Evolutionary conservation across 176 grass and related monocot genomes (phyloP).

Genomic region (Carex myosuroides): DNA sequence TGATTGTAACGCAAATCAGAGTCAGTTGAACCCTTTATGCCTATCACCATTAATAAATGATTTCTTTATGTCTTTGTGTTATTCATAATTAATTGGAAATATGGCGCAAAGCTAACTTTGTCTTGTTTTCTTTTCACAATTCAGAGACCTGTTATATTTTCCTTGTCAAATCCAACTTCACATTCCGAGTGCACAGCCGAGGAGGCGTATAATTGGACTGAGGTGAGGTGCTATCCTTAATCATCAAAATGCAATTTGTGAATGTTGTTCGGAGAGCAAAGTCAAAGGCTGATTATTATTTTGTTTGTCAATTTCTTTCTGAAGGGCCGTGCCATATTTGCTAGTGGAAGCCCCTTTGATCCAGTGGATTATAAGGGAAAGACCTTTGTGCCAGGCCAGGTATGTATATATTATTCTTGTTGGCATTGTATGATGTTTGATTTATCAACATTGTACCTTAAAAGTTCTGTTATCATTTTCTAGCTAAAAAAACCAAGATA

Average conservation of each 20-base stretch:
- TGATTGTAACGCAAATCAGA: background rate
- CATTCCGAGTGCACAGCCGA: slow-evolving; percentile 95
- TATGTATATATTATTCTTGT: slow-evolving; percentile 29
- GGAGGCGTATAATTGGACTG: slow-evolving; percentile 78
- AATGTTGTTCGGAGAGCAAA: background rate
- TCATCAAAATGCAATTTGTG: slow-evolving; percentile 4
- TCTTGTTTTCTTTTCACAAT: slow-evolving; percentile 13
- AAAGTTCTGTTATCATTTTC: background rate
- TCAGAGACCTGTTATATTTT: slow-evolving; percentile 81
- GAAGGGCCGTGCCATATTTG: slow-evolving; percentile 86
- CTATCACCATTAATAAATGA: background rate
- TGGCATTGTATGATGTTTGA: background rate
- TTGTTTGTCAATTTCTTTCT: slow-evolving; percentile 18
- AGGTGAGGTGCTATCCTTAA: slow-evolving; percentile 35
- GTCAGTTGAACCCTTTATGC: background rate
- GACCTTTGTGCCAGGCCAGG: slow-evolving; percentile 76
- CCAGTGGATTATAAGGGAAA: slow-evolving; percentile 73
- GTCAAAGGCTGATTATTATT: background rate
- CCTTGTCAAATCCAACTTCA: slow-evolving; percentile 87
- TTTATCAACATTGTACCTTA: background rate
- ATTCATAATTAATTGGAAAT: background rate
- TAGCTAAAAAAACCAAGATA: background rate
- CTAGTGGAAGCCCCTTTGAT: slow-evolving; percentile 95
- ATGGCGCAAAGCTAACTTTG: background rate
- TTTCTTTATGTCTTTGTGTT: background rate